Percentiles rank a stretch among this genome's conserved stretches.
These are phyloP conservation scores for Brasenia schreberi DNA, from an alignment of 164 flowering plant genomes.

Conservation along the genomic window DNA sequence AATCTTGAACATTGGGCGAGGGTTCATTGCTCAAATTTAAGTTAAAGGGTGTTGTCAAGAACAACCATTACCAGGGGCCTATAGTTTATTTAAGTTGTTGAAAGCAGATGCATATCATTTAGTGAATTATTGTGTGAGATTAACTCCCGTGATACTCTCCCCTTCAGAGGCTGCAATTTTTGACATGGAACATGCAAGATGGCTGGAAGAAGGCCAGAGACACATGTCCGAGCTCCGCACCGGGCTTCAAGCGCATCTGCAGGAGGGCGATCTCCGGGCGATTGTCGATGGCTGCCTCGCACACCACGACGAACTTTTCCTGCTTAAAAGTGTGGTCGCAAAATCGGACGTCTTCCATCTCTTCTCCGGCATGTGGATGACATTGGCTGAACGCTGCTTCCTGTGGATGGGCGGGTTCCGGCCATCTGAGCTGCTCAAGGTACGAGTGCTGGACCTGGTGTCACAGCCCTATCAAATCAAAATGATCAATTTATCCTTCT, in stretches of 20 bases:
- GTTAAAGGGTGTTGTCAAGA: too few relatives aligned
- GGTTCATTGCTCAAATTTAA: too few relatives aligned
- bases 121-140: background rate
- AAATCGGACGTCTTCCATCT: constrained; percentile 86
- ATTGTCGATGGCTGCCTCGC: constrained; percentile 60
- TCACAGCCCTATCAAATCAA: background rate
- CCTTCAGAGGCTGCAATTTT: constrained; percentile 70
- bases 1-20: too few relatives aligned
- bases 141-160: background rate
- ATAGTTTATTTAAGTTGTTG: too few relatives aligned
- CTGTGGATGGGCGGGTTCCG: constrained; percentile 98
- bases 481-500: background rate
- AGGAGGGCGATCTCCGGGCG: constrained; percentile 54
- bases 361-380: constrained; percentile 83
- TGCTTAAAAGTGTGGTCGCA: constrained; percentile 60
- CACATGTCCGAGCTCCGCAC: constrained; percentile 77
- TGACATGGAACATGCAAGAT: constrained; percentile 87
- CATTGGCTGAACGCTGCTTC: constrained; percentile 94
- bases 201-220: constrained; percentile 79
- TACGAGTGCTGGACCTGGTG: constrained; percentile 7
- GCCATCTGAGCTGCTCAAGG: constrained; percentile 95
- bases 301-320: constrained; percentile 82
- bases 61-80: too few relatives aligned
- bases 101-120: too few relatives aligned
- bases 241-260: constrained; percentile 51